Conservation (phyloP, 768 basidiomycete genomes). For the Pleurotus platypus region DNA sequence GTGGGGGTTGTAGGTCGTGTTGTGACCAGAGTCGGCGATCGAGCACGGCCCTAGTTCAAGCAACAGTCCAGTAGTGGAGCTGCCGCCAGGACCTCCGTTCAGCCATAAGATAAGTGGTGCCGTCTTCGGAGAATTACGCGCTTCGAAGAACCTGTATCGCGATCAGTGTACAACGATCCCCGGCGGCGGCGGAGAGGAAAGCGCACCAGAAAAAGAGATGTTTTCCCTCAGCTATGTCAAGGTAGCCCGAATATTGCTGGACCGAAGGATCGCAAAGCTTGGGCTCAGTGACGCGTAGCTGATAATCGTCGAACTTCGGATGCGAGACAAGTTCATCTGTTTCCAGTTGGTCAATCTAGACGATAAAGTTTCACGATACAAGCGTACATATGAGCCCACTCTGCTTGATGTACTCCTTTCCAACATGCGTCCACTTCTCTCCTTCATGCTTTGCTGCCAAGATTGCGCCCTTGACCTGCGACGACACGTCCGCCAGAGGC, state of each 20-base stretch:
- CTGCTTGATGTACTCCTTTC: conserved; percentile 65
- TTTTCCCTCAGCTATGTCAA: conserved; percentile 75
- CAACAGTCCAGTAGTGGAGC: conserved; percentile 75
- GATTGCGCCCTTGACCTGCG: conserved; percentile 29
- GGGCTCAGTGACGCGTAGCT: conserved; percentile 63
- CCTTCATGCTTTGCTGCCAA: conserved; percentile 43
- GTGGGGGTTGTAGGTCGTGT: conserved; percentile 70
- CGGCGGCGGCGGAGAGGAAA: not conserved
- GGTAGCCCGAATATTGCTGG: conserved; percentile 78
- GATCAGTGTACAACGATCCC: not conserved
- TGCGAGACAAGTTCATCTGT: conserved; percentile 66
- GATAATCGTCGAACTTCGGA: conserved; percentile 43
- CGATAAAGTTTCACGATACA: not conserved
- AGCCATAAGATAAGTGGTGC: conserved; percentile 90
- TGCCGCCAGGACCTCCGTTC: conserved; percentile 77
- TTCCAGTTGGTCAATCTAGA: not conserved
- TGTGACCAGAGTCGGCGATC: conserved; percentile 64
- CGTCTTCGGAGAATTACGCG: conserved; percentile 63
- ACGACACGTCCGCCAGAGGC: conserved; percentile 32
- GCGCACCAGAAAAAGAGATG: conserved; percentile 87
- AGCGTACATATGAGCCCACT: conserved; percentile 68
- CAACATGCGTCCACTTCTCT: conserved; percentile 61
- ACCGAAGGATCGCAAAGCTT: conserved; percentile 77
- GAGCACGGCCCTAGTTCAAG: conserved; percentile 92
- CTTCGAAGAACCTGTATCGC: conserved; percentile 79